Conservation (phyloP, 2,329 filamentous ascomycete genomes). For the Sclerotinia minor region DNA sequence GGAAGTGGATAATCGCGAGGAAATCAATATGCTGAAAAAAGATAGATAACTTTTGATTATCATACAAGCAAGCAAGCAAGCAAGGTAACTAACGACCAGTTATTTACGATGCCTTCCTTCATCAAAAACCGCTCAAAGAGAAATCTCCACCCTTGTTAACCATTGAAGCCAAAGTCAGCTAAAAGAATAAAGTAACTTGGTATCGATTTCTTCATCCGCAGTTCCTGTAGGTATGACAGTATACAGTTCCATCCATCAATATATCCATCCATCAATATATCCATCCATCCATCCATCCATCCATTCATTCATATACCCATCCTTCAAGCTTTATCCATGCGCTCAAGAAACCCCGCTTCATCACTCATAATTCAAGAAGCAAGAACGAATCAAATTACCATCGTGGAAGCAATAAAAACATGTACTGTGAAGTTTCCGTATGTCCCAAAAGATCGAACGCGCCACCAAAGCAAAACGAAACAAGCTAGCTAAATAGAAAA, state of each 20-base stretch:
- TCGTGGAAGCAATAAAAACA: neutral
- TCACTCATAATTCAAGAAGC: neutral
- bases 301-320: neutral
- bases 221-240: neutral
- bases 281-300: too few species aligned
- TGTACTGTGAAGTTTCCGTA: constrained; percentile 21
- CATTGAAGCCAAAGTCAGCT: neutral
- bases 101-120: neutral
- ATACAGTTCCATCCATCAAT: neutral
- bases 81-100: constrained; percentile 1
- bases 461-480: neutral
- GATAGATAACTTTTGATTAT: constrained; percentile 10
- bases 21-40: neutral
- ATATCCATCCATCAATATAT: too few species aligned
- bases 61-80: neutral
- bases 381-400: neutral
- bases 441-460: constrained; percentile 6
- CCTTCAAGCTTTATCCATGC: neutral
- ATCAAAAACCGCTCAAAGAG: neutral
- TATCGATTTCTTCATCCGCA: neutral
- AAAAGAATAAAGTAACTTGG: neutral
- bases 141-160: neutral
- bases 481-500: neutral
- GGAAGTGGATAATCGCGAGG: neutral
- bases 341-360: neutral